Base-by-base conservation (phyloP, 2,329 filamentous ascomycete genomes). In the Nigrospora oryzae region DNA sequence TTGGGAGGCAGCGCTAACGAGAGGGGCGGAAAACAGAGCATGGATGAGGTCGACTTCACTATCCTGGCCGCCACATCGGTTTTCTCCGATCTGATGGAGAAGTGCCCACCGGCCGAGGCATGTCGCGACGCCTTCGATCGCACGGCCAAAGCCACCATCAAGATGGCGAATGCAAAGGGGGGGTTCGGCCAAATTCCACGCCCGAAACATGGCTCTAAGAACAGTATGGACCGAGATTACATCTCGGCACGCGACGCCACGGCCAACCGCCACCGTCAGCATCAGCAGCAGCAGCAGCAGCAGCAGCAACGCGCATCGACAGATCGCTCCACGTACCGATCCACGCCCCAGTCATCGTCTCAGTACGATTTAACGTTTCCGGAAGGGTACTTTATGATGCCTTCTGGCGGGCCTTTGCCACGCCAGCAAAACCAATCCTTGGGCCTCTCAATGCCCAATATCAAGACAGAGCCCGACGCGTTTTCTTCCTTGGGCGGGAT, bases 31-130 rank as follows among this genome's bases (percentile, higher is more conserved):
- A 14, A 31, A 17, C 45, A 83, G 79, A 87, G 85, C 8, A 85
- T 95, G 68, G 90, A 97, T 57, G 91, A 97, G 61, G 89, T 97
- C n/a, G 91, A 97, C 61, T 95, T 95, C 56, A 97, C 91, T 1
- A 87, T 97, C 10, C 73, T 96, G 40, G 89, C 90, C 10, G 91
- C 90, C 17, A 96, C 89, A 40, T 96, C 91, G 2, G 89, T 97
- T 10, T 82, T 97, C 37, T 84, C 82, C 5, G 93, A 96, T 59
- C 74, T 97, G 50, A 90, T 94, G 52, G 87, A 94, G 53, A 95
- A 95, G 63, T 97, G 93, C 54, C 90, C 91, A 0, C 91, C 91
- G 0, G 91, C 91, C 31, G 90, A 96, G 70, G 89, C 90, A 11
- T 97, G 91, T 62, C 82, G 89, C 13, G 90, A 97, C 62, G 90